Conservation (phyloP, 257 asterid genomes). For the Marsdenia floribunda region DNA sequence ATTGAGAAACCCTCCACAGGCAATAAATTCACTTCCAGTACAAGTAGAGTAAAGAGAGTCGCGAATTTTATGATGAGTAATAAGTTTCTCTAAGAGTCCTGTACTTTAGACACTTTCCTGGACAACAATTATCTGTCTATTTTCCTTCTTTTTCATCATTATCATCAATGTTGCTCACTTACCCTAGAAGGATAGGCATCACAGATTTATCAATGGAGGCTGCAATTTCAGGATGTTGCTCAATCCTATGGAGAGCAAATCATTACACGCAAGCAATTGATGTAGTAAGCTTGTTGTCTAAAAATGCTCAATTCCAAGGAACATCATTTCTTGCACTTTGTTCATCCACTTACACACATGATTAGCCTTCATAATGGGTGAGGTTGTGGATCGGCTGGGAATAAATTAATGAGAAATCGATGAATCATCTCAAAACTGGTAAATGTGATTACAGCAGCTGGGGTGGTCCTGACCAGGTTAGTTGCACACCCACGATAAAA, state of each 20-base stretch:
- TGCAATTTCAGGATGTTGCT: constrained; percentile 1
- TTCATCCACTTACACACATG: neutral
- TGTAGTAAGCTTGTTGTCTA: neutral
- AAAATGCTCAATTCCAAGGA: neutral
- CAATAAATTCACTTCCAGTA: neutral
- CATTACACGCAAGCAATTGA: neutral
- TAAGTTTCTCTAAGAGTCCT: neutral
- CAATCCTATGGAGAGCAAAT: neutral
- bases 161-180: constrained; percentile 11
- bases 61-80: neutral
- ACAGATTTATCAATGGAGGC: neutral
- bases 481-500: constrained; percentile 96
- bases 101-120: neutral
- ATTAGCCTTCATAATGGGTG: constrained; percentile 40
- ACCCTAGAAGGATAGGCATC: neutral
- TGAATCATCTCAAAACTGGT: constrained; percentile 99
- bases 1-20: neutral
- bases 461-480: constrained; percentile 85
- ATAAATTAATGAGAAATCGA: constrained; percentile 61
- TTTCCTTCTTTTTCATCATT: constrained; percentile 16
- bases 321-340: constrained; percentile 5
- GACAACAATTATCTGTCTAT: neutral
- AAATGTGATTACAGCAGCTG: constrained; percentile 94
- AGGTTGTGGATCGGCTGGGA: constrained; percentile 68
- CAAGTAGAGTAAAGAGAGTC: neutral